Evolutionary conservation across 1,139 yeast species (phyloP).

Genomic region (Diutina scorzettiae): DNA sequence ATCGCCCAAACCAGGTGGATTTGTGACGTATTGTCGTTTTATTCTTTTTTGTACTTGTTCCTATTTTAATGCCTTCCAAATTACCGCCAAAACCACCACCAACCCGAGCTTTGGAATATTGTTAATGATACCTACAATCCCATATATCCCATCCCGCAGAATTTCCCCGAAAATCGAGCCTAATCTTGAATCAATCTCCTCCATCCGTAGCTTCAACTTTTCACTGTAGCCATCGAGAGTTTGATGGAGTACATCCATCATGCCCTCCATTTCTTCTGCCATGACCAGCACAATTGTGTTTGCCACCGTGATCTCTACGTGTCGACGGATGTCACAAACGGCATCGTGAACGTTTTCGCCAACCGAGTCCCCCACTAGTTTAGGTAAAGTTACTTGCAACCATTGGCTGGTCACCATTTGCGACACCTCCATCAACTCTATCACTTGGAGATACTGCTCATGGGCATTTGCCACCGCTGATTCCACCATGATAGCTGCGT

Average conservation of each 20-base stretch:
- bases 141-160: too few species aligned
- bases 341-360: not conserved
- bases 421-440: not conserved
- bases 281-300: conserved; percentile 1
- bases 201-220: too few species aligned
- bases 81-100: too few species aligned
- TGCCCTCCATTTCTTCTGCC: not conserved
- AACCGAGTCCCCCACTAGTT: not conserved
- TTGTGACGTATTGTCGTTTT: too few species aligned
- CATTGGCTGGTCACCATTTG: not conserved
- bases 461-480: not conserved
- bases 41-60: too few species aligned
- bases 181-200: too few species aligned
- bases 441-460: not conserved
- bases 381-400: not conserved
- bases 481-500: not conserved
- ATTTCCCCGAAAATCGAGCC: too few species aligned
- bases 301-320: not conserved
- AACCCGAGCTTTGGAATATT: too few species aligned
- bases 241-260: not conserved
- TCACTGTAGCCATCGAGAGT: not conserved
- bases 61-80: too few species aligned
- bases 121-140: too few species aligned
- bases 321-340: not conserved
- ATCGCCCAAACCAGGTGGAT: too few species aligned